Evolutionary conservation across 2,329 filamentous ascomycete genomes (phyloP).

Genomic region (Neonectria neomacrospora): DNA sequence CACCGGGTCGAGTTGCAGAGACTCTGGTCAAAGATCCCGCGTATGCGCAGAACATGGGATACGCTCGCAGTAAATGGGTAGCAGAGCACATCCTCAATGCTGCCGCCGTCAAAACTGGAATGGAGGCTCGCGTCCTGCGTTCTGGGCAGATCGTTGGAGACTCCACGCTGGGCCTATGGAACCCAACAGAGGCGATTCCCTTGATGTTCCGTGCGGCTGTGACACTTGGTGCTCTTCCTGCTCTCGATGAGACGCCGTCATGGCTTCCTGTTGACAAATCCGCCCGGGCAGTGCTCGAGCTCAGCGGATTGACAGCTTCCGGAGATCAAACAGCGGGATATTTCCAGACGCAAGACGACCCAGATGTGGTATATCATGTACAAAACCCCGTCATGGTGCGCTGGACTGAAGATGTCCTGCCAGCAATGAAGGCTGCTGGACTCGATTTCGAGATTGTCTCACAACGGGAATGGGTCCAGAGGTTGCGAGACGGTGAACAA

Average conservation of each 20-base stretch:
- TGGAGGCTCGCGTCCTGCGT: constrained; percentile 52
- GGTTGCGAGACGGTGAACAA: constrained; percentile 56
- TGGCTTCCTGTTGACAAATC: constrained; percentile 55
- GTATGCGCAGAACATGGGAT: constrained; percentile 62
- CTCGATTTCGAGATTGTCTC: constrained; percentile 57
- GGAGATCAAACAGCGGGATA: constrained; percentile 25
- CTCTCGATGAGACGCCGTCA: constrained; percentile 51
- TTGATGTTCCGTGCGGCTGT: constrained; percentile 59
- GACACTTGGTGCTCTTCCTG: constrained; percentile 59
- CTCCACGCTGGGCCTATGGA: constrained; percentile 58
- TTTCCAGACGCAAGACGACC: constrained; percentile 27
- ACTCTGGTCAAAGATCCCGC: constrained; percentile 47
- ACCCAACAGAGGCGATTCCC: constrained; percentile 60
- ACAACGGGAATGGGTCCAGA: constrained; percentile 57
- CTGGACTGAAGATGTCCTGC: constrained; percentile 65
- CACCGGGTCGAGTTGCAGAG: constrained; percentile 51
- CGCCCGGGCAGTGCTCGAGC: constrained; percentile 49
- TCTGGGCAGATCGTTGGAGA: constrained; percentile 61
- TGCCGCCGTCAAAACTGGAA: constrained; percentile 45
- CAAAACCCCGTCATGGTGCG: constrained; percentile 60
- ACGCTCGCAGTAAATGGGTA: constrained; percentile 61
- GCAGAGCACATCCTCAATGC: constrained; percentile 56
- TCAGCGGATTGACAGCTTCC: constrained; percentile 37
- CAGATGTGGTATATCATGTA: constrained; percentile 60
- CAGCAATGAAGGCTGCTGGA: constrained; percentile 57